Evolutionary conservation across 768 basidiomycete species (phyloP).

Genomic region (Leccinellum rugosiceps): DNA sequence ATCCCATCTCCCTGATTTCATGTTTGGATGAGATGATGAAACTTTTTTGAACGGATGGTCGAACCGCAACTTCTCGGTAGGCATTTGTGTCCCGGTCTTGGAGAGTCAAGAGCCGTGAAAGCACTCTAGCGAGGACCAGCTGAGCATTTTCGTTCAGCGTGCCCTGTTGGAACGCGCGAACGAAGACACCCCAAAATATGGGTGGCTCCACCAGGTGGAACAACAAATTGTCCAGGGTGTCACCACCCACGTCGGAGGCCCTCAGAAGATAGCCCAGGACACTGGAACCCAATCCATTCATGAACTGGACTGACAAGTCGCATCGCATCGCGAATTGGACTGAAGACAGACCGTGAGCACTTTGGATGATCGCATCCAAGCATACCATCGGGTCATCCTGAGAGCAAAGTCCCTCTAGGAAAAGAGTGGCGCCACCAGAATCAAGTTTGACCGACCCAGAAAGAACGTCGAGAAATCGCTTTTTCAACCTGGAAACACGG

Average conservation of each 20-base stretch:
- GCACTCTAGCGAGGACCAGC: constrained; percentile 43
- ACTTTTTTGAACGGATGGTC: constrained; percentile 20
- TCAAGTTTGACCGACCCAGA: constrained; percentile 28
- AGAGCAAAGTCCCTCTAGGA: constrained; percentile 46
- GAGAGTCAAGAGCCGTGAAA: constrained; percentile 44
- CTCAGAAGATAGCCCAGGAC: constrained; percentile 40
- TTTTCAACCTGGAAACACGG: constrained; percentile 27
- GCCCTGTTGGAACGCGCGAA: constrained; percentile 30
- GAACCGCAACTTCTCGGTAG: constrained; percentile 39
- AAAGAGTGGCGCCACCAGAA: constrained; percentile 24
- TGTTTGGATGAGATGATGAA: constrained; percentile 24
- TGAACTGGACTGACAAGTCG: constrained; percentile 36
- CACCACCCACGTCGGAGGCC: constrained; percentile 40
- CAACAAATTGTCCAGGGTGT: constrained; percentile 39
- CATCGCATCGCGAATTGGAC: constrained; percentile 40
- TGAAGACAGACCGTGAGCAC: constrained; percentile 35
- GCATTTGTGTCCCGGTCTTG: constrained; percentile 30
- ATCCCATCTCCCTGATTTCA: constrained; percentile 31
- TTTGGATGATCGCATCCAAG: constrained; percentile 35
- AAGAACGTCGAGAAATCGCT: constrained; percentile 33
- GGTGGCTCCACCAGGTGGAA: constrained; percentile 46
- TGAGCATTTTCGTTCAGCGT: constrained; percentile 35
- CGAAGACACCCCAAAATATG: constrained; percentile 44
- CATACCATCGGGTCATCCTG: constrained; percentile 39
- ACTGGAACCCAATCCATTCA: constrained; percentile 40